phyloP scores from a whole-genome alignment of 2,329 filamentous ascomycete species.

The Thielaviopsis ethacetica region DNA sequence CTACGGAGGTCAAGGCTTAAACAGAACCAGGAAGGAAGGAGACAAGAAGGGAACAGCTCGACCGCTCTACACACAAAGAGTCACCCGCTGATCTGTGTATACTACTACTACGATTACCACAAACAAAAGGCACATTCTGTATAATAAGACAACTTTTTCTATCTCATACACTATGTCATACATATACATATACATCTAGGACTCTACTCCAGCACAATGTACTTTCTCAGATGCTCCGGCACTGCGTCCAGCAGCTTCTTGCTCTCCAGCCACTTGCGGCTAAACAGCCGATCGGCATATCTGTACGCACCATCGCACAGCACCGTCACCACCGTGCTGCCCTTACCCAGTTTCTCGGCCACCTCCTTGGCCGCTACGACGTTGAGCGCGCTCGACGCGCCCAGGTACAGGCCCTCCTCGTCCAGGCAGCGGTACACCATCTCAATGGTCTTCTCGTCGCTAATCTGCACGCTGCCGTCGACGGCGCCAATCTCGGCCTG shows the following conservation, averaged over 20 bases:
- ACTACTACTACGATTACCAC: background rate
- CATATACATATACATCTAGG: background rate
- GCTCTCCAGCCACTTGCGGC: constrained; percentile 70
- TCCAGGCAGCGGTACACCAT: constrained; percentile 97
- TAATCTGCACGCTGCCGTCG: constrained; percentile 70
- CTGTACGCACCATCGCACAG: constrained; percentile 94
- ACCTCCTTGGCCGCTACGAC: constrained; percentile 92
- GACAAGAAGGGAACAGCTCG: background rate
- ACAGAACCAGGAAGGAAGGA: background rate
- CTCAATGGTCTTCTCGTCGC: constrained; percentile 86
- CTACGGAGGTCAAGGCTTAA: background rate
- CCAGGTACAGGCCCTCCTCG: constrained; percentile 88
- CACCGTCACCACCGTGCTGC: constrained; percentile 83
- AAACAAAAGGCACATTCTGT: constrained; percentile 7
- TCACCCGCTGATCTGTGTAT: background rate
- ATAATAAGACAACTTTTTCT: constrained; percentile 12
- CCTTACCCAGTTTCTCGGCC: constrained; percentile 74
- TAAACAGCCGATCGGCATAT: constrained; percentile 89
- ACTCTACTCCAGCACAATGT: constrained; percentile 72
- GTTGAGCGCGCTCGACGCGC: constrained; percentile 84
- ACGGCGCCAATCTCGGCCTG: constrained; percentile 67
- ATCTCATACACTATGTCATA: background rate
- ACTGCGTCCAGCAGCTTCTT: constrained; percentile 73
- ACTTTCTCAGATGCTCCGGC: constrained; percentile 74
- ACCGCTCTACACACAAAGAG: background rate